Percentiles rank a stretch among this genome's conserved stretches.
phyloP scores from a whole-genome alignment of 1,139 yeast genomes.

The Geotrichum restrictum region DNA sequence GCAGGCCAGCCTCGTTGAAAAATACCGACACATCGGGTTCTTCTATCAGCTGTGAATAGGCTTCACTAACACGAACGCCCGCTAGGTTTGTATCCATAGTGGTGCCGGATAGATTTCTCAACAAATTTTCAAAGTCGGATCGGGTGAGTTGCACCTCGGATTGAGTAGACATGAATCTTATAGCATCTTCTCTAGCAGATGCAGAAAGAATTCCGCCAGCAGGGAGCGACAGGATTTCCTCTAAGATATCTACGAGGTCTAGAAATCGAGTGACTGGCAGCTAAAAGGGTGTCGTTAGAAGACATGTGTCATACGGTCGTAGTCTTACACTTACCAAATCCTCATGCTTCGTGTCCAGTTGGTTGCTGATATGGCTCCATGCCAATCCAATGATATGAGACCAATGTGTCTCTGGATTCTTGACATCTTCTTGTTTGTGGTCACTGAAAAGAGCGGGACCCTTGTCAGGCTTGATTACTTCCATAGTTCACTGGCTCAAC shows the following conservation, averaged over 20 bases:
- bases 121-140: constrained; percentile 12
- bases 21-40: constrained; percentile 15
- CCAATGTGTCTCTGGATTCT: constrained; percentile 5
- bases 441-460: background rate
- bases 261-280: constrained; percentile 13
- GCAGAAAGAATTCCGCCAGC: constrained; percentile 12
- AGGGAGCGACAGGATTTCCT: constrained; percentile 12
- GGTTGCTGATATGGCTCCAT: constrained; percentile 7
- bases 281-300: too few relatives aligned
- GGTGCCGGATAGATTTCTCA: constrained; percentile 12
- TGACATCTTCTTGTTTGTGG: background rate
- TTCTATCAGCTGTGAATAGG: constrained; percentile 11
- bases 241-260: constrained; percentile 15
- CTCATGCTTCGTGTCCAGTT: background rate
- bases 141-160: constrained; percentile 7
- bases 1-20: constrained; percentile 4
- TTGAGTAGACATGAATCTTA: constrained; percentile 8
- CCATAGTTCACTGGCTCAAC: background rate
- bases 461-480: constrained; percentile 1
- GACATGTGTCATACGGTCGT: background rate
- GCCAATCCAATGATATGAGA: constrained; percentile 9
- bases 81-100: constrained; percentile 5
- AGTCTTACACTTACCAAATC: constrained; percentile 4
- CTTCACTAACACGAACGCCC: constrained; percentile 4
- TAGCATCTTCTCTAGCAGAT: constrained; percentile 11